Evolutionary conservation across 176 grass and related monocot species (phyloP).

Genomic region (Hordeum vulgare): DNA sequence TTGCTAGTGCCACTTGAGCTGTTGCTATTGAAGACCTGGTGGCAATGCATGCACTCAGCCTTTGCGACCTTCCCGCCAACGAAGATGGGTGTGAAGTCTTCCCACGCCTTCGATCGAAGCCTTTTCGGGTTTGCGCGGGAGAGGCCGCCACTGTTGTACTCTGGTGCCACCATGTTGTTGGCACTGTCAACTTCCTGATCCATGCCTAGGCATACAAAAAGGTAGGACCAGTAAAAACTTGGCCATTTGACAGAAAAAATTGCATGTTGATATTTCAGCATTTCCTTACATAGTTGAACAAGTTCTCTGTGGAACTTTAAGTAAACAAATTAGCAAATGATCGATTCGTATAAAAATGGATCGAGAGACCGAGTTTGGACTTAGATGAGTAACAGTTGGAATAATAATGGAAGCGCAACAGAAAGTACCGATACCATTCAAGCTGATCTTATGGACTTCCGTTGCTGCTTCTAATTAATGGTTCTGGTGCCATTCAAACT

Average conservation of each 20-base stretch:
- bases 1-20: conserved; percentile 13
- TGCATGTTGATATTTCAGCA: not conserved
- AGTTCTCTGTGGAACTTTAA: not conserved
- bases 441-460: not conserved
- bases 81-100: conserved; percentile 25
- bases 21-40: not conserved
- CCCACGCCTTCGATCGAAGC: conserved; percentile 27
- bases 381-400: not conserved
- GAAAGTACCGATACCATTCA: not conserved
- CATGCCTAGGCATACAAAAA: not conserved
- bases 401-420: not conserved
- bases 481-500: not conserved
- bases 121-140: not conserved
- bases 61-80: not conserved
- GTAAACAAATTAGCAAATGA: not conserved
- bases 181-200: not conserved
- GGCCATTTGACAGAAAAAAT: not conserved
- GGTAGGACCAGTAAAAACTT: not conserved
- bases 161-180: not conserved
- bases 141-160: conserved; percentile 3
- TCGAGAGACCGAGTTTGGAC: not conserved
- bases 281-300: not conserved
- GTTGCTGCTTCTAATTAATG: not conserved
- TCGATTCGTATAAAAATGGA: not conserved
- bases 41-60: conserved; percentile 31